Evolutionary conservation across 78 protist genomes (phyloP), one percentile per base, ranked within the genome.

Genomic region (Anaeramoeba flamelloides): DNA sequence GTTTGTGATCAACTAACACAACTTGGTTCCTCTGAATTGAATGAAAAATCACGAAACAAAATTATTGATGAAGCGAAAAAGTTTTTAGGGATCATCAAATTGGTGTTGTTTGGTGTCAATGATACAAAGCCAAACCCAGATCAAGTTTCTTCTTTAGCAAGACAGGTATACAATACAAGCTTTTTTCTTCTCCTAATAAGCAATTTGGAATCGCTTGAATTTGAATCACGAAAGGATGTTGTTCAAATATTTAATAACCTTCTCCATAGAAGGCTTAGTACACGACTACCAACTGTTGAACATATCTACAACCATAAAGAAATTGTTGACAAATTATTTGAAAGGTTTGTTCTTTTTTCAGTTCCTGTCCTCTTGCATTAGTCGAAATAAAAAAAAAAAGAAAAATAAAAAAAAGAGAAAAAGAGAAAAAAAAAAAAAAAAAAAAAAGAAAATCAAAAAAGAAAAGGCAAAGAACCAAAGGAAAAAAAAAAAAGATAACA

Each of bases 81-180:
- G 40, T 12, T 37, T 41, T 74, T 83, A 32, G 37, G 4, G 40
- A 33, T 17, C 12, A 80, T 89, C 33, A 89, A 89, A 81, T 38
- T 36, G 74, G 78, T 86, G n/a, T 79, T 89, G 76, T 85, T 82
- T 74, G 91, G 91, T 36, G 89, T 84, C 76, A 81, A 75, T 8
- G 89, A 89, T 76, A 80, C 64, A 76, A 87, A 84, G 74, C 85
- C 88, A 37, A 75, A 38, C 76, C 77, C 77, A 39, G 88, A 87
- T 64, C 34, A 31, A 1, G 85, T 64, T 38, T 78, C 76, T 2
- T 81, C 53, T 40, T 64, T 89, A 4, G 79, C 89, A 31, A 41
- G 34, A 33, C 90, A 87, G 69, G 41, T 87, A 4, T 82, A 85
- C 75, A 33, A 77, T 34, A 77, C 38, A 37, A 86, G 86, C 41